Conservation (phyloP, 495 filamentous ascomycete species). For the Aspergillus sclerotiicarbonarius region DNA sequence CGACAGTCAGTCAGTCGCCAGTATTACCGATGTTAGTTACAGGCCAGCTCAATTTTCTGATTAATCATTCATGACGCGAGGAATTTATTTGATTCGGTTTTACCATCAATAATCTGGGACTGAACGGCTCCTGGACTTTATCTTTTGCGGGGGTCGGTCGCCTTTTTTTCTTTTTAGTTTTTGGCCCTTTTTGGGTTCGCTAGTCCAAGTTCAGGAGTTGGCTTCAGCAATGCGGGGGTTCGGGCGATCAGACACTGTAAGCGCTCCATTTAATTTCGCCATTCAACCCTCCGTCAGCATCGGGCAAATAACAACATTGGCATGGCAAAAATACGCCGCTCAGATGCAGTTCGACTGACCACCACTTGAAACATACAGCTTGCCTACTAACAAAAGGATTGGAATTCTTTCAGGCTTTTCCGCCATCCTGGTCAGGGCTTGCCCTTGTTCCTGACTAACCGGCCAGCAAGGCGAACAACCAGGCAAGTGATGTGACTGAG, state of each 20-base stretch:
- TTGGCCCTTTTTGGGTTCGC: slow-evolving; percentile 3
- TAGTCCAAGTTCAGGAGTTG: slow-evolving; percentile 15
- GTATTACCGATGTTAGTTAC: no score
- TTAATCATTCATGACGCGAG: background rate
- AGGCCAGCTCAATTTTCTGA: background rate
- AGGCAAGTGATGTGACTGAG: slow-evolving; percentile 17
- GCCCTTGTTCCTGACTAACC: slow-evolving; percentile 24
- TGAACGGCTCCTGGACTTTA: background rate
- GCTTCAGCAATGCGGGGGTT: slow-evolving; percentile 23
- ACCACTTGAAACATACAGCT: background rate
- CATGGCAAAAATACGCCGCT: no score
- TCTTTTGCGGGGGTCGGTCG: slow-evolving; percentile 5
- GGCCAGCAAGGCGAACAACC: slow-evolving; percentile 8
- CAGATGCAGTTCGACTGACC: no score
- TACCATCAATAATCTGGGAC: background rate
- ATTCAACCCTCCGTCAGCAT: background rate
- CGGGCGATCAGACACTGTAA: slow-evolving; percentile 13
- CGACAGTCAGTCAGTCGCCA: no score
- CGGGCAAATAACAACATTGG: background rate
- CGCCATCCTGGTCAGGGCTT: slow-evolving; percentile 4
- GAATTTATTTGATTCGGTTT: background rate
- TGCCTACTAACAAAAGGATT: background rate
- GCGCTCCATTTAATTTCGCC: background rate
- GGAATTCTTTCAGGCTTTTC: background rate
- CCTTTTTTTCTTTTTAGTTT: background rate